Percentiles rank a stretch among this genome's conserved stretches.
These are phyloP conservation scores for Chaetomium cochliodes DNA, from an alignment of 495 filamentous ascomycete species.

Conservation along the genomic window DNA sequence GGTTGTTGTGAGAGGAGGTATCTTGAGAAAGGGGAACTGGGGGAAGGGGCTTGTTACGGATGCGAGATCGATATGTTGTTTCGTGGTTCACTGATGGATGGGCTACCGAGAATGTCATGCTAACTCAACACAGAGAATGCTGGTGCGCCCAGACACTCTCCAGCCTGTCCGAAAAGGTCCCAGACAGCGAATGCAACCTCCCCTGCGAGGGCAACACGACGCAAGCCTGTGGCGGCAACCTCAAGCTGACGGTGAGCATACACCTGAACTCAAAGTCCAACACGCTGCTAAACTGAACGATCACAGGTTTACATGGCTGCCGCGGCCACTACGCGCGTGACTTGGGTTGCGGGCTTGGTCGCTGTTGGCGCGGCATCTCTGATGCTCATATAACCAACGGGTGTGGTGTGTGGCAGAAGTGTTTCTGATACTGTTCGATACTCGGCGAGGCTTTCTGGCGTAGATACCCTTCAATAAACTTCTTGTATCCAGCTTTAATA, in stretches of 20 bases:
- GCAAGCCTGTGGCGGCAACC: conserved; percentile 47
- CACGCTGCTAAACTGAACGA: too few relatives aligned
- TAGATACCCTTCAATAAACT: conserved; percentile 13
- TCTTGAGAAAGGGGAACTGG: too few relatives aligned
- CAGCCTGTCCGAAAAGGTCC: conserved; percentile 32
- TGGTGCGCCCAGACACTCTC: conserved; percentile 47
- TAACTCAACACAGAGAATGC: conserved; percentile 44
- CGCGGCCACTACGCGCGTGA: conserved; percentile 8
- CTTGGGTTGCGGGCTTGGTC: conserved; percentile 4
- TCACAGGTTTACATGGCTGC: conserved; percentile 22
- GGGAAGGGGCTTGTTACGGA: background rate
- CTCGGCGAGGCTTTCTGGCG: background rate
- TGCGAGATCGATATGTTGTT: background rate
- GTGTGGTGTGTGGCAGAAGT: background rate
- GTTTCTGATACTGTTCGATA: conserved; percentile 10
- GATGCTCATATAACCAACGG: background rate
- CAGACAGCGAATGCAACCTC: conserved; percentile 43
- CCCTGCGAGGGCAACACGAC: conserved; percentile 46
- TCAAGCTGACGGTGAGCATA: conserved; percentile 38
- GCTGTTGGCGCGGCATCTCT: conserved; percentile 5
- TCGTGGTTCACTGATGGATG: too few relatives aligned
- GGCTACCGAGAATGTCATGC: background rate
- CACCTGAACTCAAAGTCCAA: conserved; percentile 5
- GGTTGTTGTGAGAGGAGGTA: background rate
- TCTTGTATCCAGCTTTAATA: background rate